phyloP scores from a whole-genome alignment of 2,329 filamentous ascomycete genomes.

The Penicillium expansum region DNA sequence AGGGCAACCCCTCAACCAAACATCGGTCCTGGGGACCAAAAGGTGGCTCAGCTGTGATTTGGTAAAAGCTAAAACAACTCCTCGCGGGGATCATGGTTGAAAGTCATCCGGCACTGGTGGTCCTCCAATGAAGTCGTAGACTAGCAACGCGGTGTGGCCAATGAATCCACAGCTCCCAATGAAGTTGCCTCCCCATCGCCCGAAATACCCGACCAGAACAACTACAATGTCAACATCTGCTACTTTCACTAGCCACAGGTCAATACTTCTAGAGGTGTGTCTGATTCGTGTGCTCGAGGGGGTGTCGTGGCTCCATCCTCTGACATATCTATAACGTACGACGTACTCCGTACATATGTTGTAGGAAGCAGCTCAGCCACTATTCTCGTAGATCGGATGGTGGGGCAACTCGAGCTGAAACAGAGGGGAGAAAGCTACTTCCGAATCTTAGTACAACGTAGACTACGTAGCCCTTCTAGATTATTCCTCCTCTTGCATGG shows the following conservation, averaged over 20 bases:
- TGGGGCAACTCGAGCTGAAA: slow-evolving; percentile 21
- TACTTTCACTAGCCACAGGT: slow-evolving; percentile 8
- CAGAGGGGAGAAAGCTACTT: slow-evolving; percentile 4
- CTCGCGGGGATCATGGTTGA: background rate
- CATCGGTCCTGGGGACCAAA: background rate
- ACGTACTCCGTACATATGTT: background rate
- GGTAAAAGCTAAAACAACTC: background rate
- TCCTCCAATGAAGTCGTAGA: background rate
- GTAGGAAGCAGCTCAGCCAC: slow-evolving; percentile 13
- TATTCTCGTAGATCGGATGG: slow-evolving; percentile 5
- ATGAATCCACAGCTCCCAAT: background rate
- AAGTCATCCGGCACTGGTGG: background rate
- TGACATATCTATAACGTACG: slow-evolving; percentile 2
- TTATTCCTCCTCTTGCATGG: slow-evolving; percentile 10
- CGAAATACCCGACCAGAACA: slow-evolving; percentile 4
- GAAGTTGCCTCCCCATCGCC: background rate
- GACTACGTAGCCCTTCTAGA: slow-evolving; percentile 17
- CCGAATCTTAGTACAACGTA: background rate
- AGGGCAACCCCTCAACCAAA: background rate
- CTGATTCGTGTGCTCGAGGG: slow-evolving; percentile 4
- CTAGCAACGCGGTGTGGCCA: background rate
- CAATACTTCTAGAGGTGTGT: background rate
- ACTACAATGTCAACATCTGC: slow-evolving; percentile 1
- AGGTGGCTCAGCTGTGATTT: background rate
- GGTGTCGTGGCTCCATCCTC: background rate